Base-by-base conservation (phyloP, 1,284 basidiomycete genomes). In the Volvariella surrecta region DNA sequence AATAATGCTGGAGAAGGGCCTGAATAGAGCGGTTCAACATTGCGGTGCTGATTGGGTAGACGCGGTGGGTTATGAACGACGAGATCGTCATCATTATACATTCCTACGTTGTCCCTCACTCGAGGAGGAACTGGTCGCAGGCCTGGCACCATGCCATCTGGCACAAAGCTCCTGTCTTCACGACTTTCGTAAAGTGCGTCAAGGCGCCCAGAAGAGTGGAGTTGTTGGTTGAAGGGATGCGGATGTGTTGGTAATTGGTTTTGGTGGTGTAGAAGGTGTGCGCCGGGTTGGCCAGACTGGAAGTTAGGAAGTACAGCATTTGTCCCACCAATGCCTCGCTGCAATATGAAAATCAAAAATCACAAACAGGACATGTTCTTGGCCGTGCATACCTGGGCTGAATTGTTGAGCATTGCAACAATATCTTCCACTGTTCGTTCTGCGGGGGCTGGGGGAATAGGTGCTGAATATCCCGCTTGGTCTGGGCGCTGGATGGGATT, bases 111-210 rank as follows among this genome's bases (percentile, higher is more conserved):
- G 44, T 86, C 82, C 37, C 82, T 68, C 53, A 63, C 70, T 44
- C 83, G 73, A 45, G 76, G 71, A 38, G 73, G 75, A 16, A 68
- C 70, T 31, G 81, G 73, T 35, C 85, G 78, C 24, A 89, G 68
- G 13, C 87, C 86, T 32, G 86, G 87, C 8, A 89, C 86, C 72
- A 89, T 76, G 24, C 82, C 83, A 60, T 89, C 84, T 7, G 87
- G 83, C 21, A 86, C 74, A 53, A 89, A 89, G 51, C 72, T 77
- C 45, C 84, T 72, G 52, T 88, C 84, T 39, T 88, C 82, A 30
- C 75, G 77, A 53, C 77, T 82, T 44, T 84, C 84, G 52, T 84
- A 85, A 16, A 86, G 56, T 2, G 80, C 62, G 40, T 88, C 84
- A 30, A 82, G 62, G 21, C 80, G 79, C 49, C 61, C 59, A 43